Percentiles rank a stretch among this genome's conserved stretches.
Conservation (phyloP, 768 basidiomycete species). For the Tulasnella sp. region DNA sequence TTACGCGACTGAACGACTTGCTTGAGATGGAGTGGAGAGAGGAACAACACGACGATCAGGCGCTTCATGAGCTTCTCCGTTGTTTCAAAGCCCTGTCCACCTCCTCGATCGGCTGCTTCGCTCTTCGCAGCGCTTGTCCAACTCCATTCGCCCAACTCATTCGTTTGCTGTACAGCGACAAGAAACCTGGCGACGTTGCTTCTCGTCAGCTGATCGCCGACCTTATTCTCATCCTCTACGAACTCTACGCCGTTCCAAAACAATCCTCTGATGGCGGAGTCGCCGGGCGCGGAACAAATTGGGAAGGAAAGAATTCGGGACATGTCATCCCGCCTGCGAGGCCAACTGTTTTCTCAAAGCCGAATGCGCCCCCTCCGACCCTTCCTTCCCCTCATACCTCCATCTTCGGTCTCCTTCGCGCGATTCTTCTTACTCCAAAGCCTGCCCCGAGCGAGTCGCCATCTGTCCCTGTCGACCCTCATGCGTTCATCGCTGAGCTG, state of each 20-base stretch:
- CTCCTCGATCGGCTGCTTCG: conserved; percentile 81
- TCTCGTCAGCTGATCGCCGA: conserved; percentile 89
- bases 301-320: conserved; percentile 21
- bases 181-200: conserved; percentile 92
- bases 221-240: conserved; percentile 79
- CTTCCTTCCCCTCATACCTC: conserved; percentile 71
- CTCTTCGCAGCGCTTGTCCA: conserved; percentile 83
- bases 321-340: conserved; percentile 31
- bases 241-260: conserved; percentile 54
- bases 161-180: conserved; percentile 87
- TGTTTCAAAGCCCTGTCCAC: conserved; percentile 94
- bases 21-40: conserved; percentile 98
- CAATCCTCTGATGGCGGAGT: conserved; percentile 36
- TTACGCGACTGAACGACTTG: conserved; percentile 83
- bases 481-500: conserved; percentile 73
- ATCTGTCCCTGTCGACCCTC: conserved; percentile 58
- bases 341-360: conserved; percentile 29
- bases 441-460: conserved; percentile 63
- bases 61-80: conserved; percentile 84
- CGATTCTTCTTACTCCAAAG: conserved; percentile 67
- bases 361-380: conserved; percentile 48
- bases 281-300: conserved; percentile 34
- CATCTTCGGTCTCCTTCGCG: conserved; percentile 68
- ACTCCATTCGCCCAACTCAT: conserved; percentile 83
- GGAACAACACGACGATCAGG: conserved; percentile 95